These are phyloP conservation scores for Phaseolus coccineus DNA, from an alignment of 331 rosid genomes.

Conservation along the genomic window DNA sequence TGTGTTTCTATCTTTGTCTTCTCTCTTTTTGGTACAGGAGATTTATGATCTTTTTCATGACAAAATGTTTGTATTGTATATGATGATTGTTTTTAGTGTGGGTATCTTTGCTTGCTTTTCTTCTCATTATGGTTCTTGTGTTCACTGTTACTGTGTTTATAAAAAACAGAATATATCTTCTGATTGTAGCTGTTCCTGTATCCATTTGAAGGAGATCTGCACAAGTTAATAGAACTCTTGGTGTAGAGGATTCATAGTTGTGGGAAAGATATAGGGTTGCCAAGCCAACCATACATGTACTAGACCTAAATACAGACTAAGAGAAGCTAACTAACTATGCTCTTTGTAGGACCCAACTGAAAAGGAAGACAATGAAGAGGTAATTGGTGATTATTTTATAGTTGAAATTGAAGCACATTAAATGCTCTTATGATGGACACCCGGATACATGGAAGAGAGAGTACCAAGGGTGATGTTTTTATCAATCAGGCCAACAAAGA, in stretches of 20 bases:
- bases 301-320: slow-evolving; percentile 36
- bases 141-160: slow-evolving; percentile 51
- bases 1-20: neutral
- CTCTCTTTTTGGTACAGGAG: neutral
- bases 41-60: neutral
- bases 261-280: slow-evolving; percentile 48
- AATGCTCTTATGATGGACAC: slow-evolving; percentile 51
- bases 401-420: slow-evolving; percentile 39
- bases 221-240: slow-evolving; percentile 61
- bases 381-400: slow-evolving; percentile 39
- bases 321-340: slow-evolving; percentile 37
- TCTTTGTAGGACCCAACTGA: slow-evolving; percentile 43
- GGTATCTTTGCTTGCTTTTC: slow-evolving; percentile 31
- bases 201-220: slow-evolving; percentile 72
- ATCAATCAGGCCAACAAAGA: slow-evolving; percentile 34
- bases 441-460: slow-evolving; percentile 38
- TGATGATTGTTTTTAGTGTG: slow-evolving; percentile 26
- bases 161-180: slow-evolving; percentile 60
- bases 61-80: neutral
- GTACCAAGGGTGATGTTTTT: slow-evolving; percentile 31
- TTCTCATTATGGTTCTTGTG: slow-evolving; percentile 41
- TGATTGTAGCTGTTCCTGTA: slow-evolving; percentile 74
- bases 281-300: neutral
- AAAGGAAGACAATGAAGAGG: slow-evolving; percentile 31
- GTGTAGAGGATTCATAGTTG: slow-evolving; percentile 63